Evolutionary conservation across 2,329 filamentous ascomycete species (phyloP), one percentile per base, ranked within the genome.

Genomic region (Aspergillus costaricaensis): DNA sequence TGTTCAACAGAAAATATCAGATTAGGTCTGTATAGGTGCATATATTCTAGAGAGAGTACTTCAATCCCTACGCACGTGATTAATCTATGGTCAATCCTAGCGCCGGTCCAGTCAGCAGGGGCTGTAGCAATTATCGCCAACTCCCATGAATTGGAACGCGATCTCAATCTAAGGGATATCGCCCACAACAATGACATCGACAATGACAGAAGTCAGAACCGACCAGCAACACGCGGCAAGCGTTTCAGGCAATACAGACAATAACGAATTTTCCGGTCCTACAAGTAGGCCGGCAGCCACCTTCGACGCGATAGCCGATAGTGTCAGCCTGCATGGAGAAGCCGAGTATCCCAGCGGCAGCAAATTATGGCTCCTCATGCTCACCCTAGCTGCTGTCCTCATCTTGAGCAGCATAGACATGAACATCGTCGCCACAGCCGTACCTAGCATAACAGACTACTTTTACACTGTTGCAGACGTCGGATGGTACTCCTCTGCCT

Each of bases 351-450:
- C 59, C 57, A 67, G 36, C 25, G 65, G 60, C 44, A 39, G 56
- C 1, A 61, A 59, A 10, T 63, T 67, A 10, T 66, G 66, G 65
- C 54, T 61, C 39, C 63, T 51, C 5, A 56, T 73, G 27, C 55
- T 68, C 17, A 61, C 71, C 21, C 47, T 73, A 32, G 68, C 66
- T 17, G 59, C 70, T 8, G 56, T 70, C 1, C 62, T 75, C 1
- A 70, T 72, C 8, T 60, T 73, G 1, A 67, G 69, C 3, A 69
- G 71, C 10, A 61, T 74, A 30, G 71, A 74, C 48, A 63, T 64
- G 43, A 75, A 72, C 53, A 74, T 74, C 30, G 68, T 75, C 54
- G 65, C 71, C 0, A 74, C 70, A 8, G 71, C 73, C n/a, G 63
- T 74, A 3, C 72, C 72, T 8, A 73, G 67, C 55, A 73, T 76